A percentile compares a stretch with the other conserved stretches of the same genome.
These are phyloP conservation scores for Brettanomyces sp. DNA, from an alignment of 805 yeast species.

Conservation along the genomic window DNA sequence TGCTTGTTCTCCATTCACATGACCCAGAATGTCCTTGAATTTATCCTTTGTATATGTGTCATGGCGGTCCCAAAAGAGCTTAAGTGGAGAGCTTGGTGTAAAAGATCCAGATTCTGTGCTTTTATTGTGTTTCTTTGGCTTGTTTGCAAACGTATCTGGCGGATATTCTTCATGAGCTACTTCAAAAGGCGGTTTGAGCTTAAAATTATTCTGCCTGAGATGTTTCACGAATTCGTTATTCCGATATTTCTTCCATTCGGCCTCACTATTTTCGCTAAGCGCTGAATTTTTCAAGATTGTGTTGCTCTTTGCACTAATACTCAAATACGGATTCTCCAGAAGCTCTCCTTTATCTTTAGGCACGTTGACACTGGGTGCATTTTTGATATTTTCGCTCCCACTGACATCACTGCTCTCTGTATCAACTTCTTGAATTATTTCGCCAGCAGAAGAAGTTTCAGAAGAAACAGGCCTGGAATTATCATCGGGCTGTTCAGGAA, in stretches of 20 bases:
- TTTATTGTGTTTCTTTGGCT: constrained; percentile 9
- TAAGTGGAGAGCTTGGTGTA: constrained; percentile 22
- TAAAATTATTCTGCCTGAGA: constrained; percentile 12
- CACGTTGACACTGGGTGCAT: not conserved
- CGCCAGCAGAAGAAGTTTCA: too few relatives aligned
- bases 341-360: too few relatives aligned
- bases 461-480: not conserved
- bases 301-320: constrained; percentile 4
- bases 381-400: not conserved
- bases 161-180: constrained; percentile 2
- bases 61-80: constrained; percentile 20
- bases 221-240: constrained; percentile 13
- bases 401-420: not conserved
- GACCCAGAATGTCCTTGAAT: constrained; percentile 18
- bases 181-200: constrained; percentile 9
- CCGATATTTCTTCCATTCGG: constrained; percentile 23
- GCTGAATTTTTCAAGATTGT: constrained; percentile 1
- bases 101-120: constrained; percentile 12
- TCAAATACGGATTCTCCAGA: constrained; percentile 13
- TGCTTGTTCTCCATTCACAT: constrained; percentile 8
- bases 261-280: constrained; percentile 10
- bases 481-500: not conserved
- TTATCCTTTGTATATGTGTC: constrained; percentile 23
- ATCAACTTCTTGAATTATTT: not conserved
- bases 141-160: constrained; percentile 24